Evolutionary conservation across 306 rosid genomes (phyloP).

Genomic region (Dryas alaskensis): DNA sequence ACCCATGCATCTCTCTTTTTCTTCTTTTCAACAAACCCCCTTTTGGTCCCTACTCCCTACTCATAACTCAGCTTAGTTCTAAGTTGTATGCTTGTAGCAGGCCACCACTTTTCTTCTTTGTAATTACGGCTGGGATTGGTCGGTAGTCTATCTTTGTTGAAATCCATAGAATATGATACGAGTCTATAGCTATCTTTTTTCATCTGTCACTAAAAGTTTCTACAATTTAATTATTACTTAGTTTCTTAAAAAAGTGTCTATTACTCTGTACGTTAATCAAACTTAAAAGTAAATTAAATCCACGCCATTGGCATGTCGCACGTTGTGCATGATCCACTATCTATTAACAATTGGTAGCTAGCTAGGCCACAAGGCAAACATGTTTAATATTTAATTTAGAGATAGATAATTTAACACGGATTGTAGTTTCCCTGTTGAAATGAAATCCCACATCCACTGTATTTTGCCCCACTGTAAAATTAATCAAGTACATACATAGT

Average conservation of each 20-base stretch:
- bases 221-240: too few relatives aligned
- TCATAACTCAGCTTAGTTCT: not conserved
- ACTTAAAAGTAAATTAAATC: not conserved
- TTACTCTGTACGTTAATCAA: too few relatives aligned
- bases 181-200: too few relatives aligned
- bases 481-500: not conserved
- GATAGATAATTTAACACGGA: not conserved
- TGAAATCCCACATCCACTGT: constrained; percentile 8
- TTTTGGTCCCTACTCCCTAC: not conserved
- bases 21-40: not conserved
- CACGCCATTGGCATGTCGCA: not conserved
- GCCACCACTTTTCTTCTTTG: not conserved
- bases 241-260: too few relatives aligned
- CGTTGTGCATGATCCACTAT: not conserved
- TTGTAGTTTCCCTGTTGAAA: not conserved
- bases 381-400: not conserved
- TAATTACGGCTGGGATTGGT: not conserved
- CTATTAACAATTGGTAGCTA: not conserved
- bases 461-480: not conserved
- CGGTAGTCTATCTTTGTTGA: not conserved
- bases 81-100: not conserved
- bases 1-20: too few relatives aligned
- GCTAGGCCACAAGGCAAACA: constrained; percentile 12
- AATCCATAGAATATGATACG: too few relatives aligned
- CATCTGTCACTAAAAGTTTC: not conserved